Evolutionary conservation across 2,329 filamentous ascomycete species (phyloP).

Genomic region (Ascochyta viciae-villosae): DNA sequence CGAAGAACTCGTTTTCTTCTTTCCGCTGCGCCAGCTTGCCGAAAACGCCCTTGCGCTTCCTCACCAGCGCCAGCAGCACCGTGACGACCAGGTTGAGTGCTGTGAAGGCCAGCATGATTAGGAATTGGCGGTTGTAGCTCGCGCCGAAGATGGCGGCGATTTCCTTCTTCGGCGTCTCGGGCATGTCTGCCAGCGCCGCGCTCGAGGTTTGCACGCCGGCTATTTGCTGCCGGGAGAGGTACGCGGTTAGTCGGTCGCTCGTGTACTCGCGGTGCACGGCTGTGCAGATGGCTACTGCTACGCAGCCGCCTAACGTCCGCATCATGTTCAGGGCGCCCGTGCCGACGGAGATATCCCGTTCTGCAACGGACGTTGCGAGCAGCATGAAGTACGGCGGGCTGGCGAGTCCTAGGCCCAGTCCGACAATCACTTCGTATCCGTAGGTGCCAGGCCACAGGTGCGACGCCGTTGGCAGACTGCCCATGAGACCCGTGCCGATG

Average conservation of each 20-base stretch:
- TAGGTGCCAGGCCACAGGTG: conserved; percentile 31
- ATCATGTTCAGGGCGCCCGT: conserved; percentile 44
- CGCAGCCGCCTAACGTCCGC: conserved; percentile 40
- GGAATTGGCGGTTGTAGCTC: conserved; percentile 44
- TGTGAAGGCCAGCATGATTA: conserved; percentile 38
- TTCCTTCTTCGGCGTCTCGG: conserved; percentile 19
- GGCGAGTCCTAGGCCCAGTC: conserved; percentile 35
- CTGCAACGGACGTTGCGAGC: conserved; percentile 28
- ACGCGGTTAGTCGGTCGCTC: conserved; percentile 19
- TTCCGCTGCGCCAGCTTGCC: conserved; percentile 27
- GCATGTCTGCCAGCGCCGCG: conserved; percentile 23
- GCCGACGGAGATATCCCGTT: conserved; percentile 36
- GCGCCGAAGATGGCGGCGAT: conserved; percentile 37
- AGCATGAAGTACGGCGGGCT: conserved; percentile 40
- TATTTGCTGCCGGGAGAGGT: conserved; percentile 35
- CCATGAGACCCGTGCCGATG: conserved; percentile 37
- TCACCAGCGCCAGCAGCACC: conserved; percentile 25
- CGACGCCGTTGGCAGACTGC: conserved; percentile 32
- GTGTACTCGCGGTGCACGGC: conserved; percentile 36
- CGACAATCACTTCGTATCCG: conserved; percentile 40
- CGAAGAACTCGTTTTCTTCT: conserved; percentile 37
- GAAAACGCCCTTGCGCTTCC: conserved; percentile 35
- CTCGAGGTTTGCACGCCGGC: conserved; percentile 27
- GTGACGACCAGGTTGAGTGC: conserved; percentile 33
- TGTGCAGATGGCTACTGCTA: conserved; percentile 42